Conservation (phyloP, 257 asterid genomes). For the Ilex aquifolium region DNA sequence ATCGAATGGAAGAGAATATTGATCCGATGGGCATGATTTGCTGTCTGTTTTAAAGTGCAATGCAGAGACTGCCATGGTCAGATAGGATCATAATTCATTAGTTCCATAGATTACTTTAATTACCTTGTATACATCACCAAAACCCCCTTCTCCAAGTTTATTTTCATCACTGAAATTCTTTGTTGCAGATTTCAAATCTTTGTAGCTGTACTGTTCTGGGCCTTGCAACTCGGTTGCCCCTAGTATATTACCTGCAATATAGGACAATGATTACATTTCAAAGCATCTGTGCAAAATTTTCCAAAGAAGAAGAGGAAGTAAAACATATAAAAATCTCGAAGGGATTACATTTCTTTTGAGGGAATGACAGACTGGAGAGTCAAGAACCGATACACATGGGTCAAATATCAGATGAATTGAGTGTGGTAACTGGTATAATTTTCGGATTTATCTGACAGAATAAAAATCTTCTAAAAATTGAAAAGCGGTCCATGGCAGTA, state of each 20-base stretch:
- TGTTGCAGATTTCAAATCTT: slow-evolving; percentile 61
- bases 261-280: background rate
- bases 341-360: background rate
- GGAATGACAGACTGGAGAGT: too few relatives aligned
- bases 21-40: too few relatives aligned
- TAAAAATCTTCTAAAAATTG: too few relatives aligned
- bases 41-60: too few relatives aligned
- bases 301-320: background rate
- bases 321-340: slow-evolving; percentile 1
- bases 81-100: too few relatives aligned
- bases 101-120: too few relatives aligned
- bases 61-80: too few relatives aligned
- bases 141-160: slow-evolving; percentile 81
- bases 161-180: slow-evolving; percentile 53
- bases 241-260: slow-evolving; percentile 43
- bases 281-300: background rate
- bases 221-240: slow-evolving; percentile 77
- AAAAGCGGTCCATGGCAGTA: background rate
- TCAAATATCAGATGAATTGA: too few relatives aligned
- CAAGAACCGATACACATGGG: too few relatives aligned
- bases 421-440: too few relatives aligned
- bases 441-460: too few relatives aligned
- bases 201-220: slow-evolving; percentile 53
- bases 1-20: too few relatives aligned
- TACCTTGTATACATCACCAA: slow-evolving; percentile 85